phyloP scores from a whole-genome alignment of 139 green algal genomes.

The Chlamydomonas urium region DNA sequence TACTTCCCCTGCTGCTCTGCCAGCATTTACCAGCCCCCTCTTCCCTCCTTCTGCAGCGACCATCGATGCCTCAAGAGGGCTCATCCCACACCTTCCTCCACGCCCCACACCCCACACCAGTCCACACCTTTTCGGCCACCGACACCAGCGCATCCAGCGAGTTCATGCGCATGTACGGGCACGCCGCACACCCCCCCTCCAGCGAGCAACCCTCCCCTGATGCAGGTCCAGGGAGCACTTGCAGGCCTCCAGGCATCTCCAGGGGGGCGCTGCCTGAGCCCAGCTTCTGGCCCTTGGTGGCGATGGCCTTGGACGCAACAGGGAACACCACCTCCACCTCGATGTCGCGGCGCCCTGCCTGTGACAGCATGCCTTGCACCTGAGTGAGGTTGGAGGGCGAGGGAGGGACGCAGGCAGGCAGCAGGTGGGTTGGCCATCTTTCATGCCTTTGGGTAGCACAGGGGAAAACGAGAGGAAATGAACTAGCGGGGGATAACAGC shows the following conservation, averaged over 20 bases:
- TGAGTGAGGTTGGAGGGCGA: not conserved
- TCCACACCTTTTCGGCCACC: constrained; percentile 47
- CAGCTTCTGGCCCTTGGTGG: not conserved
- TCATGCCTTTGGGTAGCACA: too few relatives aligned
- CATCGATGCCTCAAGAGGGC: too few relatives aligned
- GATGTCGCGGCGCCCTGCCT: constrained; percentile 53
- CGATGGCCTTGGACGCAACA: constrained; percentile 57
- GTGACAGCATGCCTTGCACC: constrained; percentile 64
- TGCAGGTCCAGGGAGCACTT: constrained; percentile 61
- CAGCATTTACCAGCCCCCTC: too few relatives aligned
- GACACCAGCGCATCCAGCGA: constrained; percentile 53
- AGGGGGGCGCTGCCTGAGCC: not conserved
- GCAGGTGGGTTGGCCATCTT: not conserved
- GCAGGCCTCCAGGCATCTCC: constrained; percentile 61
- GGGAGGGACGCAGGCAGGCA: not conserved
- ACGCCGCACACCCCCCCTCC: constrained; percentile 92
- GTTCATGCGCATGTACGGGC: constrained; percentile 99
- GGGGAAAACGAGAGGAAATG: too few relatives aligned
- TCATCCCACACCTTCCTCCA: not conserved
- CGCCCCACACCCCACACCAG: not conserved
- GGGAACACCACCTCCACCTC: constrained; percentile 97
- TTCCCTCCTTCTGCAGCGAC: too few relatives aligned
- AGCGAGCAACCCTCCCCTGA: constrained; percentile 87
- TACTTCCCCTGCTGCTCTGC: too few relatives aligned
- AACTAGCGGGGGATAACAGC: too few relatives aligned